Evolutionary conservation across 805 yeast species (phyloP).

Genomic region (Yarrowia sp.): DNA sequence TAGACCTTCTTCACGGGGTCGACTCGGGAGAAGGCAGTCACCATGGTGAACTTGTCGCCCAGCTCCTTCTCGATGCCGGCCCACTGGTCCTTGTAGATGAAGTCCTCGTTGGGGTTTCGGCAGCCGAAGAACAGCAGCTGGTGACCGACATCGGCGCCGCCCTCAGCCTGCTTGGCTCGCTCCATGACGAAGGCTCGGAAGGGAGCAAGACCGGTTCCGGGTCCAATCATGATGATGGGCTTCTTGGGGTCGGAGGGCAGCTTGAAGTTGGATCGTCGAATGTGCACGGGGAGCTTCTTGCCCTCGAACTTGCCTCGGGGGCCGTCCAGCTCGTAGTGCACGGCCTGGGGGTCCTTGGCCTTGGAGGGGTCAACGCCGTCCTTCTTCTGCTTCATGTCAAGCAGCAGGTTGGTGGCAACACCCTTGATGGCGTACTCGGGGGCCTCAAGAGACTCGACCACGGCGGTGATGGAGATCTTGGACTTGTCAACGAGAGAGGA

Average conservation of each 20-base stretch:
- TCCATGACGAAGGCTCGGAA: constrained; percentile 94
- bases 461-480: constrained; percentile 81
- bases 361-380: constrained; percentile 45
- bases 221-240: constrained; percentile 91
- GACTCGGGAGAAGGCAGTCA: constrained; percentile 89
- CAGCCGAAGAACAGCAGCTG: constrained; percentile 83
- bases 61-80: constrained; percentile 29
- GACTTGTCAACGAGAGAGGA: constrained; percentile 76
- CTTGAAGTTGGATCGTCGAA: constrained; percentile 92
- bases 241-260: constrained; percentile 79
- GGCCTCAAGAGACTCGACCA: constrained; percentile 65
- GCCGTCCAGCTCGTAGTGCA: constrained; percentile 72
- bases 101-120: constrained; percentile 76
- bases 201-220: constrained; percentile 99
- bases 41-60: constrained; percentile 41
- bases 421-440: constrained; percentile 55
- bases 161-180: constrained; percentile 57
- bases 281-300: constrained; percentile 79
- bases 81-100: constrained; percentile 89
- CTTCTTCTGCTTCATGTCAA: constrained; percentile 62
- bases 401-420: constrained; percentile 85
- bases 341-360: constrained; percentile 40
- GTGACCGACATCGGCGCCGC: constrained; percentile 61
- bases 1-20: constrained; percentile 56
- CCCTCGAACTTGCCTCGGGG: constrained; percentile 61